Evolutionary conservation across 1,284 basidiomycete genomes (phyloP).

Genomic region (Puccinia coronata): DNA sequence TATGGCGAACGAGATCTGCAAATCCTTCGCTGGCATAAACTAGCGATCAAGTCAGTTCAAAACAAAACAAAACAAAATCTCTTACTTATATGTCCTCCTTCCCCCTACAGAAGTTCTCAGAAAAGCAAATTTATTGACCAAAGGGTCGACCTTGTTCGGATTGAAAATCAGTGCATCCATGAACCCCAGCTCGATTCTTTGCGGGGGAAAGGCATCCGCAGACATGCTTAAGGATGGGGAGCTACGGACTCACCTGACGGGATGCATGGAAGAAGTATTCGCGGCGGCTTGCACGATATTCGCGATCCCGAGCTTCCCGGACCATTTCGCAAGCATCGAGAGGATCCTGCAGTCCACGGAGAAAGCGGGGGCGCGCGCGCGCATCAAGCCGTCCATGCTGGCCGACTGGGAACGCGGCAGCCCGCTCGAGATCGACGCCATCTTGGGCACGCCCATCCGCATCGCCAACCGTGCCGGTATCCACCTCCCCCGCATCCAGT

Average conservation of each 20-base stretch:
- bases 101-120: constrained; percentile 4
- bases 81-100: too few species aligned
- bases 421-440: constrained; percentile 61
- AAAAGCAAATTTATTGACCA: background rate
- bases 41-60: constrained; percentile 52
- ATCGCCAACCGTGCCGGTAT: constrained; percentile 58
- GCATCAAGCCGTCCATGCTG: constrained; percentile 60
- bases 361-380: constrained; percentile 54
- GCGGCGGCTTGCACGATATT: constrained; percentile 59
- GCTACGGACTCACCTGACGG: constrained; percentile 58
- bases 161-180: constrained; percentile 59
- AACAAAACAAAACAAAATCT: too few species aligned
- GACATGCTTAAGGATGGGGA: constrained; percentile 59
- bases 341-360: constrained; percentile 59
- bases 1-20: constrained; percentile 59
- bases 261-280: constrained; percentile 61
- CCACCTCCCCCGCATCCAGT: constrained; percentile 60
- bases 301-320: constrained; percentile 56
- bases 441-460: constrained; percentile 57
- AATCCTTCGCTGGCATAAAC: constrained; percentile 62
- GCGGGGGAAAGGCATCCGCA: constrained; percentile 59
- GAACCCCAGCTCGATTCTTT: constrained; percentile 61
- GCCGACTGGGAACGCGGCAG: constrained; percentile 60
- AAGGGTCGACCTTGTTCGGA: background rate
- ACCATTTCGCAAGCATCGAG: constrained; percentile 59